Evolutionary conservation across 345 rosid species (phyloP).

Genomic region (Zanthoxylum bungeanum): DNA sequence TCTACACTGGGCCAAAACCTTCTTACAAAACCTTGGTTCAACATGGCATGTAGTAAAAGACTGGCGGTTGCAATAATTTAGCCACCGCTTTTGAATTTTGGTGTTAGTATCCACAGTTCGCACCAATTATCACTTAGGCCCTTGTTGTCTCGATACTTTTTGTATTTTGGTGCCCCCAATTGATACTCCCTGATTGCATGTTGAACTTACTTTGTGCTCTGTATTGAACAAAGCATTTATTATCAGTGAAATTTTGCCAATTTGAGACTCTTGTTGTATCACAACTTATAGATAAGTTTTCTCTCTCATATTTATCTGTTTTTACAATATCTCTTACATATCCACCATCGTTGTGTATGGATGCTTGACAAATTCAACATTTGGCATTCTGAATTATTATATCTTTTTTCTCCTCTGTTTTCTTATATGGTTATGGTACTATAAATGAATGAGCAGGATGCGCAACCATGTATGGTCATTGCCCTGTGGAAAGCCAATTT

Average conservation of each 20-base stretch:
- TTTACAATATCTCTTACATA: not conserved
- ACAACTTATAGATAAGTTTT: not conserved
- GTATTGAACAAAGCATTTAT: not conserved
- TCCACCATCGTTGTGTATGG: not conserved
- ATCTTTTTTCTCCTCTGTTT: not conserved
- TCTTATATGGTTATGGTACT: slow-evolving; percentile 13
- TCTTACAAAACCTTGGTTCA: not conserved
- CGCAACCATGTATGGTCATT: slow-evolving; percentile 69
- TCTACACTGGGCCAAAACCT: not conserved
- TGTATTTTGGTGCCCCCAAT: not conserved
- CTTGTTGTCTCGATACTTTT: not conserved
- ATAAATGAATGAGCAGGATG: slow-evolving; percentile 57
- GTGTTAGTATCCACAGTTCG: not conserved
- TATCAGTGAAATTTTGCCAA: not conserved
- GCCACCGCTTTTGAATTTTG: not conserved
- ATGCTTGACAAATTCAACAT: not conserved
- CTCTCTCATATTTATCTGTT: not conserved
- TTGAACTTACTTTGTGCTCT: not conserved
- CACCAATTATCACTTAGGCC: not conserved
- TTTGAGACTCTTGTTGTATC: not conserved
- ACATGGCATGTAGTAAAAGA: not conserved
- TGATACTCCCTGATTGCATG: not conserved
- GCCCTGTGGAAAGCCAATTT: slow-evolving; percentile 89
- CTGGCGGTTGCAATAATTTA: not conserved
- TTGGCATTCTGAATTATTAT: not conserved